A percentile compares a stretch with the other conserved stretches of the same genome.
Conservation (phyloP, 768 basidiomycete genomes). For the Rhodotorula paludigena region DNA sequence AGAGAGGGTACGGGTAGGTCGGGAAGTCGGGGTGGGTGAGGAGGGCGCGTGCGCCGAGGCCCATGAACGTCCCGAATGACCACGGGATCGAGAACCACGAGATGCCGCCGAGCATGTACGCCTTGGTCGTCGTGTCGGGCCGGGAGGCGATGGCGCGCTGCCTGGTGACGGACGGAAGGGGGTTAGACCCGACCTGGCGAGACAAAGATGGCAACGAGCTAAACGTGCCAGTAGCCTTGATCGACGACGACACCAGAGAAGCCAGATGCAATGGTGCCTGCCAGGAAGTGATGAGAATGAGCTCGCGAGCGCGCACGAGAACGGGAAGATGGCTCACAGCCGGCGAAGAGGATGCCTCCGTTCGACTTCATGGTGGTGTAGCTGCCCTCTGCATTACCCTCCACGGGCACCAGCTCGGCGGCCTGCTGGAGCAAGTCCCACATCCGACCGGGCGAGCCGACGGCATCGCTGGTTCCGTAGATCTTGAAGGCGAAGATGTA, state of each 20-base stretch:
- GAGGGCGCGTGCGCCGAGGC: conserved; percentile 75
- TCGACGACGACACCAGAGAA: conserved; percentile 56
- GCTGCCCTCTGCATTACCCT: conserved; percentile 62
- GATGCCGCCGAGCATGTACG: conserved; percentile 68
- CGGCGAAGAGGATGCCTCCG: conserved; percentile 72
- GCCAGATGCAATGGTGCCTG: conserved; percentile 54
- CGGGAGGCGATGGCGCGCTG: neutral
- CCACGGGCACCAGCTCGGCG: conserved; percentile 57
- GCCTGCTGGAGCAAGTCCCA: conserved; percentile 67
- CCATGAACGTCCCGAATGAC: conserved; percentile 73
- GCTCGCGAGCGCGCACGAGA: conserved; percentile 47
- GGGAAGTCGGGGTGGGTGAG: conserved; percentile 46
- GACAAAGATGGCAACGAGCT: too few species aligned
- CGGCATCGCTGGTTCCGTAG: conserved; percentile 68
- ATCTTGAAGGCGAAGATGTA: conserved; percentile 69
- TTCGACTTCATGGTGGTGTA: conserved; percentile 65
- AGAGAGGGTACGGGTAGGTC: conserved; percentile 20
- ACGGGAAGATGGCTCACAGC: conserved; percentile 43
- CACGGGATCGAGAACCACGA: conserved; percentile 58
- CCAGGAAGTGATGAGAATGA: too few species aligned
- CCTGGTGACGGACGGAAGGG: neutral
- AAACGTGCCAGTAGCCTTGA: neutral
- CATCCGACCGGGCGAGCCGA: conserved; percentile 66
- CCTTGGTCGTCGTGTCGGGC: neutral
- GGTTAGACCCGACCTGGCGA: too few species aligned